These are phyloP conservation scores for Funneliformis caledonium DNA, from an alignment of 371 early-diverging fungal genomes.

Conservation along the genomic window DNA sequence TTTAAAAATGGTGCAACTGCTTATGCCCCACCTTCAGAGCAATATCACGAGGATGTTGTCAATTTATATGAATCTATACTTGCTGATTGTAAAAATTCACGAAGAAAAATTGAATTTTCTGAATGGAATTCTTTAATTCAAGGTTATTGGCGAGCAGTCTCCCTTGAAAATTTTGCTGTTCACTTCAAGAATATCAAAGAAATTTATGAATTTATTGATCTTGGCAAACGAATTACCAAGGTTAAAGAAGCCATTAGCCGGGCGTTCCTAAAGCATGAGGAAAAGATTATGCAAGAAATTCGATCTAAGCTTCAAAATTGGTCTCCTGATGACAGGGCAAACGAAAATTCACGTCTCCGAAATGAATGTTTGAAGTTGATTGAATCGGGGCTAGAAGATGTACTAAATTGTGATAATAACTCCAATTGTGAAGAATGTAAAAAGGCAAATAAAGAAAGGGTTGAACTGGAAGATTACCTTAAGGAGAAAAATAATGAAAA, in stretches of 20 bases:
- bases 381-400: background rate
- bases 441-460: constrained; percentile 8
- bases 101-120: constrained; percentile 28
- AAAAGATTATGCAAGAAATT: background rate
- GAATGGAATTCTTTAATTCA: constrained; percentile 28
- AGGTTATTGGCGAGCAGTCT: constrained; percentile 27
- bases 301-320: constrained; percentile 4
- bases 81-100: constrained; percentile 19
- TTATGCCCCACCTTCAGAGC: constrained; percentile 35
- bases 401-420: background rate
- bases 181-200: constrained; percentile 40
- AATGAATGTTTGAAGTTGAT: background rate
- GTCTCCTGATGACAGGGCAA: background rate
- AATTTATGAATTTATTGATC: constrained; percentile 39
- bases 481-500: background rate
- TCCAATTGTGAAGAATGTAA: background rate
- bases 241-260: constrained; percentile 20
- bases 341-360: background rate
- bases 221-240: constrained; percentile 26
- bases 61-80: constrained; percentile 25
- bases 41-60: constrained; percentile 39
- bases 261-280: constrained; percentile 31
- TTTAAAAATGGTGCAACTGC: constrained; percentile 39
- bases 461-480: constrained; percentile 3
- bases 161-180: constrained; percentile 33